Conservation (phyloP, 305 asterid genomes). For the Coffea humblotiana region DNA sequence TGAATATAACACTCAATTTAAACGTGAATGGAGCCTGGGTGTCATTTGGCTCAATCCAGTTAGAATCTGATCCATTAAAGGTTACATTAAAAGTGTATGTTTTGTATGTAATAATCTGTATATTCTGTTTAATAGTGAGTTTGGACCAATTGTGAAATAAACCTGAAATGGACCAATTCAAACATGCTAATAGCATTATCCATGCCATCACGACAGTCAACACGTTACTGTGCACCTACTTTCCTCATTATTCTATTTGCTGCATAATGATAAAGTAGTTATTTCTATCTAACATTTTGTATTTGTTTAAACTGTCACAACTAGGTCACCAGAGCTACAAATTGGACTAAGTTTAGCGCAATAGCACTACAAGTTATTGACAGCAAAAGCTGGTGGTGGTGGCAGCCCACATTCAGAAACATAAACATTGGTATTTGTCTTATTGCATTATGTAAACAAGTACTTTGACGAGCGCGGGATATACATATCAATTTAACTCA, state of each 20-base stretch:
- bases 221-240: constrained; percentile 30
- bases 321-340: constrained; percentile 98
- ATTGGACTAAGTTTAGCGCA: constrained; percentile 99
- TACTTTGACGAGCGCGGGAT: too few relatives aligned
- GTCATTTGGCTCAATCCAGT: too few relatives aligned
- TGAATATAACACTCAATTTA: too few relatives aligned
- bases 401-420: constrained; percentile 88
- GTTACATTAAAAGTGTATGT: too few relatives aligned
- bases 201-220: constrained; percentile 99
- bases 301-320: constrained; percentile 50
- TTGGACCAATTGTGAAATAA: too few relatives aligned
- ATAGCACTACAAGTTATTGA: constrained; percentile 97
- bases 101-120: too few relatives aligned
- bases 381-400: constrained; percentile 84
- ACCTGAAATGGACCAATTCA: constrained; percentile 19
- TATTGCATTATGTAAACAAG: neutral
- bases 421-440: constrained; percentile 63
- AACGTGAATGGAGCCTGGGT: too few relatives aligned
- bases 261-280: neutral
- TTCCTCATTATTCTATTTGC: neutral
- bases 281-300: constrained; percentile 3
- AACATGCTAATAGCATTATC: constrained; percentile 95
- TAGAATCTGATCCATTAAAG: too few relatives aligned
- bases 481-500: too few relatives aligned
- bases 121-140: too few relatives aligned